Evolutionary conservation across 805 yeast species (phyloP).

Genomic region (Komagataella populi): DNA sequence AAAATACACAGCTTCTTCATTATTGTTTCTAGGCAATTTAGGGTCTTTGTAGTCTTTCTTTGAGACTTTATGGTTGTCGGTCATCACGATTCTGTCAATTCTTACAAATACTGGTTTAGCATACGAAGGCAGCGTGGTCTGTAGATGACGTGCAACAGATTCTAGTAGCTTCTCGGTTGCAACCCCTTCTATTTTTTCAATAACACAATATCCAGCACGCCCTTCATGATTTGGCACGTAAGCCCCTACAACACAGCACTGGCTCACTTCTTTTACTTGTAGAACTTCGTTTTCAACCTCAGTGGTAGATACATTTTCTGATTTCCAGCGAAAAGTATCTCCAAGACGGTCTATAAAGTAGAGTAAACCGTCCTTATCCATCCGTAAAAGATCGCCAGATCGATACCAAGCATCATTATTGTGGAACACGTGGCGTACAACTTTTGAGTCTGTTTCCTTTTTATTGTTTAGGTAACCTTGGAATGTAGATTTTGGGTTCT

Average conservation of each 20-base stretch:
- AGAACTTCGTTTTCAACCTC: conserved; percentile 78
- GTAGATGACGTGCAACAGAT: conserved; percentile 17
- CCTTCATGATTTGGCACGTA: conserved; percentile 84
- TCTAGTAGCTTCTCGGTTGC: conserved; percentile 13
- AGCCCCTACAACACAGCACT: conserved; percentile 80
- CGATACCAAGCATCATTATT: conserved; percentile 90
- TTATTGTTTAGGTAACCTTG: conserved; percentile 84
- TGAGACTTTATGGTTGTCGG: conserved; percentile 75
- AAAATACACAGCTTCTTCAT: conserved; percentile 58
- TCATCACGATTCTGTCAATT: conserved; percentile 48
- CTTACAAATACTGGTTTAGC: conserved; percentile 79
- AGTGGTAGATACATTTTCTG: conserved; percentile 87
- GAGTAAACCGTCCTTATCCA: conserved; percentile 54
- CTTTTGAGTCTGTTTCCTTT: conserved; percentile 66
- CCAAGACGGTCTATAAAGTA: conserved; percentile 89
- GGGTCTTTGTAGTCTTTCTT: conserved; percentile 60
- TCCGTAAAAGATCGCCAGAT: conserved; percentile 69
- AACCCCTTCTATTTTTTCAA: conserved; percentile 31
- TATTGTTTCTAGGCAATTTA: conserved; percentile 46
- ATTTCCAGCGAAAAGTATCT: conserved; percentile 93
- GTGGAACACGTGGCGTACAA: conserved; percentile 57
- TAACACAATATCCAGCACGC: conserved; percentile 81
- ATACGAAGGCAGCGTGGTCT: conserved; percentile 53
- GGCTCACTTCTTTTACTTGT: conserved; percentile 31
- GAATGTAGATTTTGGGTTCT: conserved; percentile 59